Evolutionary conservation across 202 grass and related monocot genomes (phyloP).

Genomic region (Sporobolus alterniflorus): DNA sequence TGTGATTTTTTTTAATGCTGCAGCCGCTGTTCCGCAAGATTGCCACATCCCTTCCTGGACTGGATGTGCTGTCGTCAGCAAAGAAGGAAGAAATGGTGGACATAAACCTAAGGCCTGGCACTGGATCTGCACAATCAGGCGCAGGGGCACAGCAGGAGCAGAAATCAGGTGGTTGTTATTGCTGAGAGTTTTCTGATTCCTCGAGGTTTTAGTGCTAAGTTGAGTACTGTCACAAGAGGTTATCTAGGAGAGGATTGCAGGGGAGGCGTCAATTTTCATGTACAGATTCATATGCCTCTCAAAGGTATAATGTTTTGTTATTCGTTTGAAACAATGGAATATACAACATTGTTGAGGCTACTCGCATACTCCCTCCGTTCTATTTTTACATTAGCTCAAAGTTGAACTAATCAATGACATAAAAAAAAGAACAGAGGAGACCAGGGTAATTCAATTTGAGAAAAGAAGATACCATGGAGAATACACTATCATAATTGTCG

Average conservation of each 20-base stretch:
- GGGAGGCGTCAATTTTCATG: not conserved
- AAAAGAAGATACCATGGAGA: too few relatives aligned
- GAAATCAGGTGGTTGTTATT: conserved; percentile 58
- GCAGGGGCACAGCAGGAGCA: conserved; percentile 15
- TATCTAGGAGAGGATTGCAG: not conserved
- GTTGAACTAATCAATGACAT: too few relatives aligned
- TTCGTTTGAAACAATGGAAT: too few relatives aligned
- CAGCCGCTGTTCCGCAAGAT: conserved; percentile 83
- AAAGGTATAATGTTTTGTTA: not conserved
- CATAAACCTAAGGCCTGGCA: conserved; percentile 60
- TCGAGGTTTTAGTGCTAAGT: not conserved
- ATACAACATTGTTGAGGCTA: too few relatives aligned
- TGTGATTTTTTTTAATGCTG: not conserved
- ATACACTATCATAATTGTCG: too few relatives aligned
- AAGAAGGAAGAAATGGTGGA: conserved; percentile 83
- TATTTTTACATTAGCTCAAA: too few relatives aligned
- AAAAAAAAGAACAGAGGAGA: too few relatives aligned
- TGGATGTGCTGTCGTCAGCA: conserved; percentile 48
- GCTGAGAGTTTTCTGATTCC: conserved; percentile 28
- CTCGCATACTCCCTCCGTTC: too few relatives aligned
- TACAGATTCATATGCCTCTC: not conserved
- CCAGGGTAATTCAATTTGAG: too few relatives aligned
- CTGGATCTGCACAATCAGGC: conserved; percentile 10
- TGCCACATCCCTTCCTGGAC: conserved; percentile 67
- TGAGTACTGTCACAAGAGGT: not conserved